Evolutionary conservation across 2,329 filamentous ascomycete genomes (phyloP).

Genomic region (Fulvia fulva): DNA sequence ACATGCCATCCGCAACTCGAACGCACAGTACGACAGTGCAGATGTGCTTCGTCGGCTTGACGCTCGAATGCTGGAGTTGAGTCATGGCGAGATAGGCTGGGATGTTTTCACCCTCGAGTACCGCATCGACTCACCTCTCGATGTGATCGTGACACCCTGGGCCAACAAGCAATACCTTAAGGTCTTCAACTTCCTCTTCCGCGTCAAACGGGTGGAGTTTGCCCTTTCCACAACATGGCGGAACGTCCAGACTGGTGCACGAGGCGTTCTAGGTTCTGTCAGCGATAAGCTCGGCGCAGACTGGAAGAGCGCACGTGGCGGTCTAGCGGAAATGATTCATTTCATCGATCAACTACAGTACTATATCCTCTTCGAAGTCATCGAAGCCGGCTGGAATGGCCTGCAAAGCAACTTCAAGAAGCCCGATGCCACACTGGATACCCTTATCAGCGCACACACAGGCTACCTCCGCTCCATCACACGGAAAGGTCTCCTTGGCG

Average conservation of each 20-base stretch:
- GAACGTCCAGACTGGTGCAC: constrained; percentile 88
- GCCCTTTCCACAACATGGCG: constrained; percentile 87
- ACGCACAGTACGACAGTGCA: constrained; percentile 89
- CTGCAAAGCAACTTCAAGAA: constrained; percentile 71
- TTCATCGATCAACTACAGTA: constrained; percentile 97
- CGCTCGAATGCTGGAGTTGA: constrained; percentile 96
- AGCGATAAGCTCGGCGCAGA: constrained; percentile 59
- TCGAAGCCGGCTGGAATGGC: constrained; percentile 91
- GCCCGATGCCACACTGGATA: constrained; percentile 86
- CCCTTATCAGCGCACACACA: constrained; percentile 87
- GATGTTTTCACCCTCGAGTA: constrained; percentile 99
- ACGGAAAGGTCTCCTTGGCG: constrained; percentile 87
- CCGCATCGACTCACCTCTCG: constrained; percentile 92
- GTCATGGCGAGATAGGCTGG: constrained; percentile 96
- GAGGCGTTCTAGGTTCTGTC: constrained; percentile 79
- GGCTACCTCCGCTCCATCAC: constrained; percentile 92
- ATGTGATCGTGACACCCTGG: constrained; percentile 95
- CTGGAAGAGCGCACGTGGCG: constrained; percentile 87
- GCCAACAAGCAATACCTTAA: constrained; percentile 95
- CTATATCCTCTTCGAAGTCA: constrained; percentile 98
- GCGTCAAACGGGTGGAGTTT: constrained; percentile 96
- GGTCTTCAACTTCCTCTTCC: constrained; percentile 98
- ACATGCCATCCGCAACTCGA: constrained; percentile 93
- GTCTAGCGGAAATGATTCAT: constrained; percentile 96
- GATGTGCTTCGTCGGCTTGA: constrained; percentile 90